Evolutionary conservation across 2,329 filamentous ascomycete species (phyloP).

Genomic region (Monosporascus ibericus): DNA sequence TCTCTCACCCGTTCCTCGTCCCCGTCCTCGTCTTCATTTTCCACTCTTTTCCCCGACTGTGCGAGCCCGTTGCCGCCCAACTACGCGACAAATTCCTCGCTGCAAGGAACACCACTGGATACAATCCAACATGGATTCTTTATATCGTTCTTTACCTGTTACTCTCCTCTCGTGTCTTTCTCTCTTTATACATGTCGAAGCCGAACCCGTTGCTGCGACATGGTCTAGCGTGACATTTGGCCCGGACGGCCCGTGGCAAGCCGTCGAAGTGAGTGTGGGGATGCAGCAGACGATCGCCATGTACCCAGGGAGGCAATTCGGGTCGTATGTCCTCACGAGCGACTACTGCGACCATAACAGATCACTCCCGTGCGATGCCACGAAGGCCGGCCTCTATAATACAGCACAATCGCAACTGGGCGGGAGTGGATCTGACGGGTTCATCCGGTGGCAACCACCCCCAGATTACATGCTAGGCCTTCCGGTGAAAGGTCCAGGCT

Average conservation of each 20-base stretch:
- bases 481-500: conserved; percentile 11
- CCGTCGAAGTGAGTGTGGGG: conserved; percentile 20
- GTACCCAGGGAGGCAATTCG: conserved; percentile 24
- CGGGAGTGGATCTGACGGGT: conserved; percentile 16
- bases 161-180: too few species aligned
- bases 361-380: conserved; percentile 16
- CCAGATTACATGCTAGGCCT: conserved; percentile 22
- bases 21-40: too few species aligned
- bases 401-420: conserved; percentile 14
- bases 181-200: too few species aligned
- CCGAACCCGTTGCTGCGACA: conserved; percentile 14
- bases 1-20: too few species aligned
- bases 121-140: too few species aligned
- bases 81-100: too few species aligned
- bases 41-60: too few species aligned
- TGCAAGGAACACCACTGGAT: too few species aligned
- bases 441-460: conserved; percentile 14
- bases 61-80: too few species aligned
- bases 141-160: too few species aligned
- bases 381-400: conserved; percentile 23
- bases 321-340: conserved; percentile 20
- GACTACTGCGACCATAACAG: conserved; percentile 23
- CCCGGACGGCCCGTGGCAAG: conserved; percentile 30
- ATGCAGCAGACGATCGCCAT: conserved; percentile 18
- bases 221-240: conserved; percentile 24